Base-by-base conservation (phyloP, 768 basidiomycete species). In the Phlegmacium glaucopus region DNA sequence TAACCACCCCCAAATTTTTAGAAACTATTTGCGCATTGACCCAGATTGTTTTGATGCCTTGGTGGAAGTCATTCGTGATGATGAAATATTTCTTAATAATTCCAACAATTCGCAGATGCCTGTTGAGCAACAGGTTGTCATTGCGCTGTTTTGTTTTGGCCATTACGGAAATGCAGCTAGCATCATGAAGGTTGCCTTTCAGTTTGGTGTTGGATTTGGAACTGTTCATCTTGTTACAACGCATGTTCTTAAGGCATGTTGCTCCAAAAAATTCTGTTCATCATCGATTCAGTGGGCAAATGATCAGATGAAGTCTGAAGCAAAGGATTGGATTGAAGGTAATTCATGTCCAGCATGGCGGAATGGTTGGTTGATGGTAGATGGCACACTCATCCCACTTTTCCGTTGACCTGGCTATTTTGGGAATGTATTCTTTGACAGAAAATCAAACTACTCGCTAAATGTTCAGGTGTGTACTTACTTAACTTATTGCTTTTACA, bases 361-460 rank as follows among this genome's bases (percentile, higher is more conserved):
- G 1, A 32, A 66, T 46, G 66, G 72, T 0, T 70, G 63, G 57
- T 63, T 60, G 29, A 45, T 66, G 11, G 66, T 67, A 40, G 70
- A 75, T 56, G 72, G 72, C 1, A 72, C 70, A 6, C 44, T 72
- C 2, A 49, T 75, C 1, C 62, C 67, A 1, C 55, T 74, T 1
- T 54, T 42, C 29, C 43, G 56, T 2, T 42, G 57, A 6, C 72
- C 72, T 5, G 35, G 34, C 12, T 67, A 59, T 56, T 65, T 59
- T 54, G 67, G 72, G 1, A 61, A 70, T 38, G 61, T 55, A 36
- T 72, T 67, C 45, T 72, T 65, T 47, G 68, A 72, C 51, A 44
- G 62, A 6, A 72, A 72, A 48, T 58, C 52, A 18, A 63, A 67
- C 27, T 72, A 72, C 42, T 71, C 67, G 1, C 47, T 73, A 9